These are phyloP conservation scores for Xylariaceae sp. DNA, from an alignment of 2,329 filamentous ascomycete species.

Conservation along the genomic window DNA sequence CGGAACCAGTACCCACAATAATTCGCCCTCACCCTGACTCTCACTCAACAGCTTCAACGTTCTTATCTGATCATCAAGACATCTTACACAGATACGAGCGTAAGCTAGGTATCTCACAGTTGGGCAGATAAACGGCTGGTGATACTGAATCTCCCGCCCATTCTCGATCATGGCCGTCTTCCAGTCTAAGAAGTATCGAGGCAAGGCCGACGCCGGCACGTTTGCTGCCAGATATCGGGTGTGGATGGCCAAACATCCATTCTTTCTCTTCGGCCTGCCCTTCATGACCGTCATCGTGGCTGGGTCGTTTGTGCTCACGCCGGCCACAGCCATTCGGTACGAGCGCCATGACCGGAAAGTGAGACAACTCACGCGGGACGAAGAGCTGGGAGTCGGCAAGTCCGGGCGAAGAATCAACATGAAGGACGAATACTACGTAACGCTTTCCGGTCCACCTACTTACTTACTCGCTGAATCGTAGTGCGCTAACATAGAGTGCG, in stretches of 20 bases:
- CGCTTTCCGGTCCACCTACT: constrained; percentile 28
- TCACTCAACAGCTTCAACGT: too few species aligned
- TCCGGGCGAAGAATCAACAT: constrained; percentile 67
- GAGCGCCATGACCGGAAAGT: constrained; percentile 90
- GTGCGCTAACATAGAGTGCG: constrained; percentile 15
- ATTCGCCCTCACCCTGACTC: too few species aligned
- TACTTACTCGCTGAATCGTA: not conserved
- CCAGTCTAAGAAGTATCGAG: constrained; percentile 64
- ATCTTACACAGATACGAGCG: not conserved
- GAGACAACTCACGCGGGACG: constrained; percentile 75
- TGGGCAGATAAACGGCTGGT: not conserved
- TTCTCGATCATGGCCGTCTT: constrained; percentile 54
- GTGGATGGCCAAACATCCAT: constrained; percentile 71
- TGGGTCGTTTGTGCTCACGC: constrained; percentile 89
- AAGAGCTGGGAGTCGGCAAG: constrained; percentile 77
- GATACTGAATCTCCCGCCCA: not conserved
- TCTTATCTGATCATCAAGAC: not conserved
- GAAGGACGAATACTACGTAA: constrained; percentile 81
- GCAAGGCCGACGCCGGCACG: constrained; percentile 59
- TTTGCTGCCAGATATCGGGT: constrained; percentile 73
- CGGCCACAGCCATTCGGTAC: constrained; percentile 88
- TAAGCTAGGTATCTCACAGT: not conserved
- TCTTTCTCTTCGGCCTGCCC: constrained; percentile 87
- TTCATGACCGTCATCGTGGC: constrained; percentile 87
- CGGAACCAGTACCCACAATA: too few species aligned